phyloP scores from a whole-genome alignment of 2,329 filamentous ascomycete species.

The Diplodia intermedia region DNA sequence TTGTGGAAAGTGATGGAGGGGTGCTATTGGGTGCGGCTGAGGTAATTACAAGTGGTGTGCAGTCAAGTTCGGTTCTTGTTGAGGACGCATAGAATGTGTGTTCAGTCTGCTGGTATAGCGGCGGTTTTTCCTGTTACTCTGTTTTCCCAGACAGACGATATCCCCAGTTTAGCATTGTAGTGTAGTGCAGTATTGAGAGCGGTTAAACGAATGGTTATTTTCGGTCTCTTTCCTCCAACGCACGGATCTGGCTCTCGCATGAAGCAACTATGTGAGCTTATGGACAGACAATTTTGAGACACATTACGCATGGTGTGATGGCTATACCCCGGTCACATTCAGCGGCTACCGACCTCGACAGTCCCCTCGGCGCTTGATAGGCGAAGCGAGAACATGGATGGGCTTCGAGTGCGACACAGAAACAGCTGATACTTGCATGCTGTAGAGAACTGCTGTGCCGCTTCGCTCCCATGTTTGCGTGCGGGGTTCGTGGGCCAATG shows the following conservation, averaged over 20 bases:
- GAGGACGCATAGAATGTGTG: neutral
- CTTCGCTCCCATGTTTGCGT: too few relatives aligned
- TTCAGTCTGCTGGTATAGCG: slow-evolving; percentile 6
- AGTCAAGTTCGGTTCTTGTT: neutral
- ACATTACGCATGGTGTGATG: too few relatives aligned
- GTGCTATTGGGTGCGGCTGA: neutral
- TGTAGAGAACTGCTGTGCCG: too few relatives aligned
- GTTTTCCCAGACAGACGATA: slow-evolving; percentile 17
- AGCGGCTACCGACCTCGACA: too few relatives aligned
- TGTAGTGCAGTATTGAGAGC: neutral
- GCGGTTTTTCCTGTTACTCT: neutral
- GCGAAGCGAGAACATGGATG: too few relatives aligned
- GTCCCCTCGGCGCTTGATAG: too few relatives aligned
- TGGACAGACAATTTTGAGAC: too few relatives aligned
- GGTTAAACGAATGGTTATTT: neutral
- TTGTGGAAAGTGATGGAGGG: neutral
- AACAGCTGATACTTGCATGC: too few relatives aligned
- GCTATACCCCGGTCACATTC: too few relatives aligned
- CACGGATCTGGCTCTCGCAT: neutral
- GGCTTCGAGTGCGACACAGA: too few relatives aligned
- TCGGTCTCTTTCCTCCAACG: neutral
- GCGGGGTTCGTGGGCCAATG: too few relatives aligned
- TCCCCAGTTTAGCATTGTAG: neutral
- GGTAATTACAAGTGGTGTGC: slow-evolving; percentile 5
- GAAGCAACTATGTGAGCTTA: neutral